Evolutionary conservation across 768 basidiomycete species (phyloP), one percentile per base, ranked within the genome.

Genomic region (Harrya chromipes): DNA sequence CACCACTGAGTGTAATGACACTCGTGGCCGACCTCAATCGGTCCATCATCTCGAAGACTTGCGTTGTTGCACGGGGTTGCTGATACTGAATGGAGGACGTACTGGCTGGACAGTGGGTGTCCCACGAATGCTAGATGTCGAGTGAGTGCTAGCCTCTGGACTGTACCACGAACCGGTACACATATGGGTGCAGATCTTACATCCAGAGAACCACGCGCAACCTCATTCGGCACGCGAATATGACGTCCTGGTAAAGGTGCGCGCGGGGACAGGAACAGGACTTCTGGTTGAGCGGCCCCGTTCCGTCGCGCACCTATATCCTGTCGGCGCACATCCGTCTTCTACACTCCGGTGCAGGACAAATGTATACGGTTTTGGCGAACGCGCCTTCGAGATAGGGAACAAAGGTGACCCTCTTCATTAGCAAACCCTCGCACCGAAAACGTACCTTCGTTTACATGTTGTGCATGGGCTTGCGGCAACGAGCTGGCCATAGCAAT

Each of bases 11-110:
- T 66, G 4, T 73, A 67, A 11, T 51, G 16, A 49, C 85, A 87
- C 3, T 81, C 73, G 57, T 86, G 85, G 50, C 80, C 74, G 6
- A 68, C 9, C 80, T 65, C 35, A 86, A 66, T 4, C 69, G 50
- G 1, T 70, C 72, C 42, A 68, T 69, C 55, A 60, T 68, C 36
- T 65, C 56, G 11, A 35, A 55, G 3, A 76, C 64, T 40, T 55
- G 27, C 50, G 50, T 21, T 57, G 54, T 26, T 60, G 56, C 42
- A 9, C 36, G 13, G 39, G 3, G 33, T 55, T 40, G 2, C 12
- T 10, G 27, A 38, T 20, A 20, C 6, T 13, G 9, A 11, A 4
- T 4, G 13, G 48, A 20, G 38, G 53, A 45, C 31, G 13, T 16
- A 35, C 6, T 21, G 13, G 45, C 34, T 50, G 44, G 51, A n/a